phyloP scores from a whole-genome alignment of 192 early-diverging fungal genomes.

The Podila minutissima region DNA sequence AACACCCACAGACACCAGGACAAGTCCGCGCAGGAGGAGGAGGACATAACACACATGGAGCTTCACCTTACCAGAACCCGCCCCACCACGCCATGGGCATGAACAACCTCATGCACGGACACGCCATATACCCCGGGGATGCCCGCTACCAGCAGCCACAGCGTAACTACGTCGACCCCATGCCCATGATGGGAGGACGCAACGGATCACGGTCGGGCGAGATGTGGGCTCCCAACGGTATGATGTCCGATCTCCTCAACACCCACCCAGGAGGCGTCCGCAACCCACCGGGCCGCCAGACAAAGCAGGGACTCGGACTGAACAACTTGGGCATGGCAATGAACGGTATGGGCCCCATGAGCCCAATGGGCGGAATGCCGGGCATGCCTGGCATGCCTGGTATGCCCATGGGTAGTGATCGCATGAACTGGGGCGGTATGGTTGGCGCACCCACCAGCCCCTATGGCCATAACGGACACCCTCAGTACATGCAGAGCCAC shows the following conservation, averaged over 20 bases:
- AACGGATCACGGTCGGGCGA: constrained; percentile 2
- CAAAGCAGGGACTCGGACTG: not conserved
- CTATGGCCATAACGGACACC: constrained; percentile 23
- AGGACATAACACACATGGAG: not conserved
- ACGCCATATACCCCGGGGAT: not conserved
- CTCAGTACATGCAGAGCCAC: constrained; percentile 1
- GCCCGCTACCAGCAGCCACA: constrained; percentile 1
- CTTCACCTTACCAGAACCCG: not conserved
- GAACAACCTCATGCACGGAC: constrained; percentile 1
- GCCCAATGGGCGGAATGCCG: constrained; percentile 26
- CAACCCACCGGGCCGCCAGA: not conserved
- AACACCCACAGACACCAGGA: not conserved
- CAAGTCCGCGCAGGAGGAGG: not conserved
- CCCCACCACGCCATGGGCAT: not conserved
- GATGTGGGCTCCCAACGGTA: not conserved
- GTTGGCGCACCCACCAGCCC: constrained; percentile 14
- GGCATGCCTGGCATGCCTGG: constrained; percentile 30
- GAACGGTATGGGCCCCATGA: constrained; percentile 1
- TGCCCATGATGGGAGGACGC: not conserved
- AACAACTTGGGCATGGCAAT: not conserved
- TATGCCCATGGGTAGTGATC: constrained; percentile 20
- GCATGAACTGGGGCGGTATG: constrained; percentile 14
- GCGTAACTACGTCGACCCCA: not conserved
- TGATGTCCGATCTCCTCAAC: constrained; percentile 1
- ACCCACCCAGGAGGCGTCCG: not conserved